phyloP scores from a whole-genome alignment of 176 grass and related monocot species.

The Aegilops umbellulata region DNA sequence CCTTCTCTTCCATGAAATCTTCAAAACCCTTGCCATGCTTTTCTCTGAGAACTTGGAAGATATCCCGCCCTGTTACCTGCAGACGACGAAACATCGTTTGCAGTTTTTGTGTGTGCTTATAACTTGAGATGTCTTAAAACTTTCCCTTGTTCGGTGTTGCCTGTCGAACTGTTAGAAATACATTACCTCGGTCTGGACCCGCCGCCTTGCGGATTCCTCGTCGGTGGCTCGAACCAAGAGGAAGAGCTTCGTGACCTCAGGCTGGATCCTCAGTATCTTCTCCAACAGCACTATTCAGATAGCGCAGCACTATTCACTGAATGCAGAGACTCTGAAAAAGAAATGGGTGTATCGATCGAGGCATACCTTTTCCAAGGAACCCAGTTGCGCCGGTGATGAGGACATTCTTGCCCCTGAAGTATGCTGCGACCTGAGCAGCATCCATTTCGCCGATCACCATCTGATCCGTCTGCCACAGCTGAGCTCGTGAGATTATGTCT shows the following conservation, averaged over 20 bases:
- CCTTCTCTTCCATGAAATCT: neutral
- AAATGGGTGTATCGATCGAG: neutral
- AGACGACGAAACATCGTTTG: neutral
- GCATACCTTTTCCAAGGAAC: neutral
- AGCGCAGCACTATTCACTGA: no score
- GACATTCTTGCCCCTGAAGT: neutral
- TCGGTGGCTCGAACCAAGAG: neutral
- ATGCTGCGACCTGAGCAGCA: neutral
- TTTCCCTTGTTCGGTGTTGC: no score
- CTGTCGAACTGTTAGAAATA: neutral
- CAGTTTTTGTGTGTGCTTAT: neutral
- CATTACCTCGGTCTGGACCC: conserved; percentile 8
- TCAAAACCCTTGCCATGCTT: neutral
- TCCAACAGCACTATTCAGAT: neutral
- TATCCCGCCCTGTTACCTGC: neutral
- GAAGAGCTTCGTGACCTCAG: neutral
- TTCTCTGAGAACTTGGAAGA: neutral
- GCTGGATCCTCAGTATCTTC: neutral
- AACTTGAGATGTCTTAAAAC: neutral
- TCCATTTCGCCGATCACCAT: neutral
- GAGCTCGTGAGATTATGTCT: neutral
- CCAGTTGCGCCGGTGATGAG: neutral
- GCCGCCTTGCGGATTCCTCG: neutral
- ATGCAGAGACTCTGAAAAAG: neutral
- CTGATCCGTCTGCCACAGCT: neutral